phyloP scores from a whole-genome alignment of 2,329 filamentous ascomycete genomes.

The Neonectria magnoliae region DNA sequence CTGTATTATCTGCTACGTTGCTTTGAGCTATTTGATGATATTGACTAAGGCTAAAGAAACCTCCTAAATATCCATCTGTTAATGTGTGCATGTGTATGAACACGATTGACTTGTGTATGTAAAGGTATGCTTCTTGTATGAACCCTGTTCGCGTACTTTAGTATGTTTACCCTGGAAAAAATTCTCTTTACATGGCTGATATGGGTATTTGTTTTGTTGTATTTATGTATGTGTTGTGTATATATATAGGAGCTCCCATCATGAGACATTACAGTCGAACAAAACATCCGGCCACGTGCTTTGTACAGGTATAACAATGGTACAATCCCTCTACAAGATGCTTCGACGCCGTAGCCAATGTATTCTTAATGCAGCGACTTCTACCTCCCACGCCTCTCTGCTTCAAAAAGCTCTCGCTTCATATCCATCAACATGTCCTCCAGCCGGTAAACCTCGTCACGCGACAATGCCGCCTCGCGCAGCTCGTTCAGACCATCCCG shows the following conservation, averaged over 20 bases:
- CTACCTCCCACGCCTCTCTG: conserved; percentile 66
- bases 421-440: conserved; percentile 85
- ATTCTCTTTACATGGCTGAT: neutral
- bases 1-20: too few species aligned
- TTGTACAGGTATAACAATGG: conserved; percentile 30
- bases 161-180: neutral
- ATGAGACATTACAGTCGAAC: conserved; percentile 24
- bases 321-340: conserved; percentile 28
- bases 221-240: conserved; percentile 30
- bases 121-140: too few species aligned
- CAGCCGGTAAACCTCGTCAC: conserved; percentile 73
- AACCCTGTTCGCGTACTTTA: too few species aligned
- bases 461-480: conserved; percentile 67
- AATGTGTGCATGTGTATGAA: too few species aligned
- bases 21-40: too few species aligned
- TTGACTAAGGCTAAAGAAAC: too few species aligned
- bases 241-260: conserved; percentile 25
- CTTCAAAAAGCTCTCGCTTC: conserved; percentile 77
- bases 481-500: conserved; percentile 64
- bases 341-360: conserved; percentile 33
- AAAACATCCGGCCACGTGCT: conserved; percentile 14
- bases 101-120: too few species aligned
- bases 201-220: conserved; percentile 21
- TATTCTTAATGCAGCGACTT: conserved; percentile 23
- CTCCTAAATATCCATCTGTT: too few species aligned